Base-by-base conservation (phyloP, 2,329 filamentous ascomycete genomes). In the Colletotrichum ledebouriae region DNA sequence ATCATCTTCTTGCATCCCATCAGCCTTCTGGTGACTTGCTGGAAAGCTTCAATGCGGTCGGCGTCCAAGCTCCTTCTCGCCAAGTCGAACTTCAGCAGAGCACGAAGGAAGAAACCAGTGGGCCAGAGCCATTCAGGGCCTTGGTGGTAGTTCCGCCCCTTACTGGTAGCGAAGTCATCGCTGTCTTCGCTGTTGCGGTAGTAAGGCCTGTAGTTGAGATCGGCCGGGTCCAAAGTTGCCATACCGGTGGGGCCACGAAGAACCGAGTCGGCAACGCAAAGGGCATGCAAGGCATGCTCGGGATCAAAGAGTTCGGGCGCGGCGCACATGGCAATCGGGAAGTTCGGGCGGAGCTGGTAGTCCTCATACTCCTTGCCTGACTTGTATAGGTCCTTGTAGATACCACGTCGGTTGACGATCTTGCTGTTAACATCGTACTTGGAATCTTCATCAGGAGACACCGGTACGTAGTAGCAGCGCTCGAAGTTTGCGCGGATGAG, bases 61-160 rank as follows among this genome's bases (percentile, higher is more conserved):
- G 93, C 85, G 0, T 77, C 73, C 2, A 79, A 80, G 70, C 86
- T 85, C 56, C 93, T 87, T 34, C 94, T 86, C 82, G 87, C 86
- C 57, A 98, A 82, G 77, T 98, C 94, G 75, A 98, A 98, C 78
- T 94, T 92, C 71, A 99, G 86, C 72, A 99, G 83, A 1, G 96
- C 96, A 56, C 97, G 90, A 22, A 98, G 85, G 85, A 97, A 99
- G 84, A 94, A 99, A 4, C 96, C 96, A 1, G 94, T 95, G 0
- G 95, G 97, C 96, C 96, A 99, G 25, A 98, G 83, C 96, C 96
- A 99, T 79, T 99, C 96, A 0, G 96, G 97, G 4, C 96, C 96
- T 79, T 98, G 95, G 79, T 99, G 96, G 81, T 99, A 99, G 80
- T 98, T 99, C 64, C 96, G 87, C 57, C 96, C 96, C 80, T 98